A percentile compares a stretch with the other conserved stretches of the same genome.
These are phyloP conservation scores for Exophiala xenobiotica DNA, from an alignment of 2,329 filamentous ascomycete genomes.

Conservation along the genomic window DNA sequence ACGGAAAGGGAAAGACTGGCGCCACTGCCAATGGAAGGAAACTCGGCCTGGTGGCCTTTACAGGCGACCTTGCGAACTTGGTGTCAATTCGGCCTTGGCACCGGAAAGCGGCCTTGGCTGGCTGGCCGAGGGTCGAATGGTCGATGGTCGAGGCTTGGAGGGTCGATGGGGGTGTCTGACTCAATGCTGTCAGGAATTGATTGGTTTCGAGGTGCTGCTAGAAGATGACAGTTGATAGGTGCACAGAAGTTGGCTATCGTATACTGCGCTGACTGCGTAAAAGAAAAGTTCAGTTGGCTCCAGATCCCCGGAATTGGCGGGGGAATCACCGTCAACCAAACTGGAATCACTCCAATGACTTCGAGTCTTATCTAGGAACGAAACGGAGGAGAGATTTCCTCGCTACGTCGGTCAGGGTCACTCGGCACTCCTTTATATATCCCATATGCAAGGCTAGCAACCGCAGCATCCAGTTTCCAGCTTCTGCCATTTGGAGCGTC, in stretches of 20 bases:
- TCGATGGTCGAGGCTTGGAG: not conserved
- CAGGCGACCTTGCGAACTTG: too few species aligned
- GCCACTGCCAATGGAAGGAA: slow-evolving; percentile 6
- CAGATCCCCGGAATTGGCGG: not conserved
- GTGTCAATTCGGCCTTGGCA: slow-evolving; percentile 1
- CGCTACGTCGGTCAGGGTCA: slow-evolving; percentile 12
- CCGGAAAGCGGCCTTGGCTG: not conserved
- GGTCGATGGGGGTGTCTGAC: too few species aligned
- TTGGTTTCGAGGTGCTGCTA: too few species aligned
- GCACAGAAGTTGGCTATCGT: too few species aligned
- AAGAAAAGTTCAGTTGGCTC: not conserved
- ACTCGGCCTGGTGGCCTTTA: too few species aligned
- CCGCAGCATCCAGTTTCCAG: slow-evolving; percentile 1
- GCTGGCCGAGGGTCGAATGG: not conserved
- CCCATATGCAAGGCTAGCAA: slow-evolving; percentile 20
- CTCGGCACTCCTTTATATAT: slow-evolving; percentile 16
- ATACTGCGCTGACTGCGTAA: too few species aligned
- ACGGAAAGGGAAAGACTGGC: not conserved
- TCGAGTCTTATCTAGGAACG: slow-evolving; percentile 3
- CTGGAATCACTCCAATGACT: too few species aligned
- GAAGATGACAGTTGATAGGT: too few species aligned
- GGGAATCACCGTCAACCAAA: not conserved
- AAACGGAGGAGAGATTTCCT: slow-evolving; percentile 9
- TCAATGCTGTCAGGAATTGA: slow-evolving; percentile 1
- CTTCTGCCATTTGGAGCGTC: too few species aligned